These are phyloP conservation scores for Trypanosoma avium DNA, from an alignment of 208 protist species.

Conservation along the genomic window DNA sequence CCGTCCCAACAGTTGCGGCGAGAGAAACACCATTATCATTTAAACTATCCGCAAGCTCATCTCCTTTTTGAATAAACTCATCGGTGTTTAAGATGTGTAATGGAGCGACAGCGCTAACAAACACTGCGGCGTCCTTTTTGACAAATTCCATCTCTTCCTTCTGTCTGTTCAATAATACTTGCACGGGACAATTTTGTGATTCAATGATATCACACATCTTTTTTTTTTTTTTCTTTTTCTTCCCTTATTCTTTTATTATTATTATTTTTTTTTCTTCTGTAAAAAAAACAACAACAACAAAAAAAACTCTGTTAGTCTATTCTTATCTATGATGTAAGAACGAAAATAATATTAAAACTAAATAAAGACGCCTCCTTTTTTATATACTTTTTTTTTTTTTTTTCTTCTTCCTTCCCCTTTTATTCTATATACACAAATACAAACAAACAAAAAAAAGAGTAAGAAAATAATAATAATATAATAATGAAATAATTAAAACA, in stretches of 20 bases:
- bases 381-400: neutral
- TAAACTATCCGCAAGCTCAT: neutral
- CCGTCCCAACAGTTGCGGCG: neutral
- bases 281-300: no score
- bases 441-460: neutral
- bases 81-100: neutral
- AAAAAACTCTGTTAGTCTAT: no score
- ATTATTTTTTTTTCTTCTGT: neutral
- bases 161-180: no score
- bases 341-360: no score
- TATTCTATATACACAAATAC: neutral
- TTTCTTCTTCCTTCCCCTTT: neutral
- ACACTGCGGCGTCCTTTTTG: neutral
- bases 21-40: neutral
- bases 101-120: neutral
- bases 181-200: no score
- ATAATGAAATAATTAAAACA: no score
- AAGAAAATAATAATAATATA: neutral
- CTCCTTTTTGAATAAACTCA: neutral
- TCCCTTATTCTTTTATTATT: neutral
- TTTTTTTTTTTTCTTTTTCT: neutral
- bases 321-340: no score
- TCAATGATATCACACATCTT: neutral
- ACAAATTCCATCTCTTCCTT: neutral
- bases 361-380: no score